Percentiles rank a stretch among this genome's conserved stretches.
These are phyloP conservation scores for Puccinia hordei DNA, from an alignment of 1,284 basidiomycete genomes.

Conservation along the genomic window DNA sequence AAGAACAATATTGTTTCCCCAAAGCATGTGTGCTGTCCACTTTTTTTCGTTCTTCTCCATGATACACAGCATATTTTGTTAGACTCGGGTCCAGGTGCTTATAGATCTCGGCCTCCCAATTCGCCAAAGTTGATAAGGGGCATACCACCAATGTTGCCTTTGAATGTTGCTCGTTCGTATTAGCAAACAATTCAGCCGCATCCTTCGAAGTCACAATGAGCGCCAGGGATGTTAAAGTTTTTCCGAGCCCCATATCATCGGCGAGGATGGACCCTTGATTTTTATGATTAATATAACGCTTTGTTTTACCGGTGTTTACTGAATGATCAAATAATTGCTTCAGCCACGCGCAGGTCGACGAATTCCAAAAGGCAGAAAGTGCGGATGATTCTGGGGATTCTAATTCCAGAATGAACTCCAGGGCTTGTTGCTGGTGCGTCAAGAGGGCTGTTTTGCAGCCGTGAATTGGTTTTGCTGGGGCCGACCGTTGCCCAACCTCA, in stretches of 20 bases:
- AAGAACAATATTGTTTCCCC: conserved; percentile 1
- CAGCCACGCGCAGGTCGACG: not conserved
- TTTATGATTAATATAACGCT: not conserved
- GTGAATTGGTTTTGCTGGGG: not conserved
- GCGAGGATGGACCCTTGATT: conserved; percentile 1
- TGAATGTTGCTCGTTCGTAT: not conserved
- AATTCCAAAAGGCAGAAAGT: not conserved
- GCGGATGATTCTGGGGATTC: conserved; percentile 4
- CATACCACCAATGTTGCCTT: conserved; percentile 15
- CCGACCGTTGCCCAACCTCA: not conserved
- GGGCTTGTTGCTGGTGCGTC: conserved; percentile 13
- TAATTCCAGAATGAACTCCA: conserved; percentile 10
- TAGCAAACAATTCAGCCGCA: not conserved
- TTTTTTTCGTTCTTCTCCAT: conserved; percentile 10
- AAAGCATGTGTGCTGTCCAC: not conserved
- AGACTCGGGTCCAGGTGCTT: conserved; percentile 2
- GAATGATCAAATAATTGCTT: not conserved
- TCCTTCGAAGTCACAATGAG: conserved; percentile 2
- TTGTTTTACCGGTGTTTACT: not conserved
- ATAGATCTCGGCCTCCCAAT: conserved; percentile 9
- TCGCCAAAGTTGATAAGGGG: conserved; percentile 9
- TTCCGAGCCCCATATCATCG: conserved; percentile 12
- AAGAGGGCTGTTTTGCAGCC: not conserved
- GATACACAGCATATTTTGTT: not conserved
- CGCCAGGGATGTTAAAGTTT: conserved; percentile 16